phyloP scores from a whole-genome alignment of 2,329 filamentous ascomycete species.

The Pseudohalonectria lignicola region DNA sequence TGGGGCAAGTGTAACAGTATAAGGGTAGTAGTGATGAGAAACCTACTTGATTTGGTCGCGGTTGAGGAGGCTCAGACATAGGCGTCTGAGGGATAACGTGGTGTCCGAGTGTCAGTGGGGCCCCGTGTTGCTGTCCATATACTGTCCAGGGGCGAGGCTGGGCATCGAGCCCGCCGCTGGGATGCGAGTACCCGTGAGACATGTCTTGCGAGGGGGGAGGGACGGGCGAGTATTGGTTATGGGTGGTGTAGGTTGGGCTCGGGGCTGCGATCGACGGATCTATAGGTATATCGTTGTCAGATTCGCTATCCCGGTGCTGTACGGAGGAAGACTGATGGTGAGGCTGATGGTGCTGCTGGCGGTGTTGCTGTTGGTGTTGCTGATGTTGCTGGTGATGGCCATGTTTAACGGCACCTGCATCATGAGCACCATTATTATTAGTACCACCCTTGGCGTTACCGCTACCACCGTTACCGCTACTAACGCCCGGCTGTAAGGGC shows the following conservation, averaged over 20 bases:
- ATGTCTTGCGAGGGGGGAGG: slow-evolving; percentile 74
- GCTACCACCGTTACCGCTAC: no score
- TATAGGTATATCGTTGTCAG: slow-evolving; percentile 97
- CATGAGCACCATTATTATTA: no score
- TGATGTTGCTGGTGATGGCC: no score
- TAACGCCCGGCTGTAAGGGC: slow-evolving; percentile 79
- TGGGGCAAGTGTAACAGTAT: no score
- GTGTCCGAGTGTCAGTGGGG: slow-evolving; percentile 38
- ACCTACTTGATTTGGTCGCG: slow-evolving; percentile 52
- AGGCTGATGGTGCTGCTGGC: no score
- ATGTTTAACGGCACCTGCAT: no score
- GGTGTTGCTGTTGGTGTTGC: no score
- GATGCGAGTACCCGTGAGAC: slow-evolving; percentile 64
- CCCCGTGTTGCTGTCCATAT: slow-evolving; percentile 45
- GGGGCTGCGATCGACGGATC: slow-evolving; percentile 94
- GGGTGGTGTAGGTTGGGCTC: slow-evolving; percentile 74
- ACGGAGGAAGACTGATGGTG: no score
- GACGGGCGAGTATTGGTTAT: slow-evolving; percentile 79
- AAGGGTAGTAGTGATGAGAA: no score
- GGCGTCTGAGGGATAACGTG: slow-evolving; percentile 45
- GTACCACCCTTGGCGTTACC: no score
- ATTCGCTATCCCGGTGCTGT: slow-evolving; percentile 42
- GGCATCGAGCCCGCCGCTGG: slow-evolving; percentile 51
- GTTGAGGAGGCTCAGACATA: slow-evolving; percentile 41
- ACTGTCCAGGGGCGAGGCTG: slow-evolving; percentile 62